Percentiles rank a stretch among this genome's conserved stretches.
Conservation (phyloP, 495 filamentous ascomycete genomes). For the Filosporella fistucella region DNA sequence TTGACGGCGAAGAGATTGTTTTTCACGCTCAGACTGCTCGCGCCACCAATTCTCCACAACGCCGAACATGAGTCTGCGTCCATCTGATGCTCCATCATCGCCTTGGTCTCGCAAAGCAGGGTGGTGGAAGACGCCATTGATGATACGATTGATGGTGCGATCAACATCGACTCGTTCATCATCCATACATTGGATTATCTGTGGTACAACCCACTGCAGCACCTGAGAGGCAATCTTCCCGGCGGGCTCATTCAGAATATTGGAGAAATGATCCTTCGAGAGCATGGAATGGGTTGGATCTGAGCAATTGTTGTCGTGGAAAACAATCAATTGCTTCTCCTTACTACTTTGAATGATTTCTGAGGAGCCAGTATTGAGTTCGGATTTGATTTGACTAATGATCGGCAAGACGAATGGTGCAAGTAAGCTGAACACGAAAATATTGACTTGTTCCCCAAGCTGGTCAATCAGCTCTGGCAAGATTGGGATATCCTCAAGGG, state of each 20-base stretch:
- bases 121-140: slow-evolving; percentile 83
- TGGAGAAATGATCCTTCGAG: slow-evolving; percentile 93
- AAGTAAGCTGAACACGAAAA: slow-evolving; percentile 82
- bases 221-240: slow-evolving; percentile 75
- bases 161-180: slow-evolving; percentile 63
- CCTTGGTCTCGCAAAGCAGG: slow-evolving; percentile 68
- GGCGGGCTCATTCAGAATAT: slow-evolving; percentile 78
- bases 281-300: slow-evolving; percentile 93
- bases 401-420: slow-evolving; percentile 84
- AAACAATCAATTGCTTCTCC: slow-evolving; percentile 79
- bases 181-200: slow-evolving; percentile 83
- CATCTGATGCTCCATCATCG: slow-evolving; percentile 67
- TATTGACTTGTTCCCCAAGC: slow-evolving; percentile 69
- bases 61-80: slow-evolving; percentile 70
- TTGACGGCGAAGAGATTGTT: slow-evolving; percentile 60
- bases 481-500: slow-evolving; percentile 76
- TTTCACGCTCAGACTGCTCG: slow-evolving; percentile 53
- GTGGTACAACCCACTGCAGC: slow-evolving; percentile 77
- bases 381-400: slow-evolving; percentile 77
- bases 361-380: slow-evolving; percentile 76
- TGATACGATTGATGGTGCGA: slow-evolving; percentile 64
- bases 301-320: slow-evolving; percentile 65
- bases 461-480: slow-evolving; percentile 75
- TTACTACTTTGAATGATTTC: slow-evolving; percentile 80
- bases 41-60: slow-evolving; percentile 79